A percentile compares a stretch with the other conserved stretches of the same genome.
Conservation (phyloP, 2,329 filamentous ascomycete genomes). For the Macrophomina phaseolina region DNA sequence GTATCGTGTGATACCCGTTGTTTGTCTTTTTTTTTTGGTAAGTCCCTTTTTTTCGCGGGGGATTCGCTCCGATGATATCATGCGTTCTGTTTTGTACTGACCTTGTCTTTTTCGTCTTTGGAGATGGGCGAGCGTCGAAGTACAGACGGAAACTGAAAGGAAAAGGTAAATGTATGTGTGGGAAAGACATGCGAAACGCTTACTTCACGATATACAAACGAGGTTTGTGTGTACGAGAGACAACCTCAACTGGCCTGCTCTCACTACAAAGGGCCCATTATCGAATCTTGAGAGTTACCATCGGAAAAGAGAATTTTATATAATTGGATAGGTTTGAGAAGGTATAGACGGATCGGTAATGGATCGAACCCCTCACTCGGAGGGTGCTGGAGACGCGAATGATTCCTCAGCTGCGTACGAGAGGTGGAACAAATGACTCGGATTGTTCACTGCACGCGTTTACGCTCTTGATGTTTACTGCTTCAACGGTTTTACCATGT, state of each 20-base stretch:
- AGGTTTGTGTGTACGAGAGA: not conserved
- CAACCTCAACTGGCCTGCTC: not conserved
- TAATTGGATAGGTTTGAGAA: not conserved
- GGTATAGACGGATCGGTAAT: not conserved
- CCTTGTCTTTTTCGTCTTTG: not conserved
- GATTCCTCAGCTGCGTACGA: too few relatives aligned
- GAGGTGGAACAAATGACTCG: too few relatives aligned
- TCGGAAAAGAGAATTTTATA: not conserved
- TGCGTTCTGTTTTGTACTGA: not conserved
- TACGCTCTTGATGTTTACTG: too few relatives aligned
- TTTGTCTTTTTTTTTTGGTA: conserved; percentile 14
- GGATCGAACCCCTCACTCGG: too few relatives aligned
- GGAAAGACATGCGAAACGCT: not conserved
- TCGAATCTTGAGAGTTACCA: not conserved
- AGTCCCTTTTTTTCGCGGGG: not conserved
- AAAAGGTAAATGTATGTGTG: conserved; percentile 1
- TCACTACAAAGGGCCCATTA: not conserved
- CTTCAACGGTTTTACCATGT: too few relatives aligned
- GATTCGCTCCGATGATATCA: not conserved
- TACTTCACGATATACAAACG: not conserved
- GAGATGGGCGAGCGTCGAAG: conserved; percentile 10
- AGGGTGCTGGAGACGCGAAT: too few relatives aligned
- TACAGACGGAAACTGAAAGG: not conserved
- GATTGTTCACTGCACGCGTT: too few relatives aligned
- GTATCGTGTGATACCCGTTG: conserved; percentile 23